Conservation (phyloP, 306 rosid genomes). For the Sesbania bispinosa region DNA sequence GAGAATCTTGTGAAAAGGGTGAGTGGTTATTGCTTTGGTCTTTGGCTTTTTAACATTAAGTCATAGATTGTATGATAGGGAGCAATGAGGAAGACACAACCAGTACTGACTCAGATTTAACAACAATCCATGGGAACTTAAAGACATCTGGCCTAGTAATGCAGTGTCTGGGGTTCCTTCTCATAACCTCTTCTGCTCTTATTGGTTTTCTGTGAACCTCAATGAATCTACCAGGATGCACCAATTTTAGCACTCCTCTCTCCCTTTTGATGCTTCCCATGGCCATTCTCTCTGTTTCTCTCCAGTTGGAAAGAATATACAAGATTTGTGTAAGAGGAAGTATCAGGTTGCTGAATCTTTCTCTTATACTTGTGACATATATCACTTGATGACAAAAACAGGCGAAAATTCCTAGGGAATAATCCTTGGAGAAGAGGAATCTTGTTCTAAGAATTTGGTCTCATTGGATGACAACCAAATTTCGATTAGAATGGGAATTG, state of each 20-base stretch:
- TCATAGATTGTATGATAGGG: slow-evolving; percentile 53
- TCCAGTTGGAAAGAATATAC: background rate
- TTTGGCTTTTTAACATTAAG: slow-evolving; percentile 47
- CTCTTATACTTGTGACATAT: slow-evolving; percentile 2
- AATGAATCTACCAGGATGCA: slow-evolving; percentile 52
- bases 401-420: slow-evolving; percentile 9
- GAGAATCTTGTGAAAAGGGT: background rate
- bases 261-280: slow-evolving; percentile 35
- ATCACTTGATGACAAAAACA: slow-evolving; percentile 14
- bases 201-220: slow-evolving; percentile 50
- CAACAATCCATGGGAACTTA: slow-evolving; percentile 64
- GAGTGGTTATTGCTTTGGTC: background rate
- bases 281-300: background rate
- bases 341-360: background rate
- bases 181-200: slow-evolving; percentile 51
- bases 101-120: slow-evolving; percentile 60
- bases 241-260: slow-evolving; percentile 47
- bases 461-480: background rate
- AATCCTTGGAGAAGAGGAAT: slow-evolving; percentile 28
- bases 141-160: slow-evolving; percentile 68
- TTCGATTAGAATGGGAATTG: background rate
- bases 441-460: slow-evolving; percentile 27
- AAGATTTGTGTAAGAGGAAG: slow-evolving; percentile 21
- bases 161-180: slow-evolving; percentile 58
- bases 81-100: slow-evolving; percentile 58